Base-by-base conservation (phyloP, 169 alveolate genomes). In the Neospora caninum region DNA sequence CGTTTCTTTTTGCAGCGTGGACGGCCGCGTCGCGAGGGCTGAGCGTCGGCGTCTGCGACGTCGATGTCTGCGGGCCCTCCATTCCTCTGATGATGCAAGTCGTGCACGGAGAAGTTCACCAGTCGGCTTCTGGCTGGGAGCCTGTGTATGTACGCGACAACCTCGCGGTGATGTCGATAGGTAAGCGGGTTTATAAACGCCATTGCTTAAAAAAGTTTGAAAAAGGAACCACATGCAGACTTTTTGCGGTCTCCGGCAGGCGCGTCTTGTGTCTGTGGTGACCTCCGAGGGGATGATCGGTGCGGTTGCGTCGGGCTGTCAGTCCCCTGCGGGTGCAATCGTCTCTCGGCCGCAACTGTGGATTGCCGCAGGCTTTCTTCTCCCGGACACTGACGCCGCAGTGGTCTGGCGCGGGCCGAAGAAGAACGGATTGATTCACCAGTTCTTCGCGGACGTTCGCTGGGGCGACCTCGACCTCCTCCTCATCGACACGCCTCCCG, bases 401-500 rank as follows among this genome's bases (percentile, higher is more conserved):
- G 98, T 99, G 49, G 98, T 99, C 22, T 99, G 99, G 99, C 97
- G 99, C 92, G 99, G 99, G 0, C 99, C 99, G 0, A 98, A 99
- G 96, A 99, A 99, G 97, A 98, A 98, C 94, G 99, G 99, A 42
- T 96, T 99, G 94, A 99, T 99, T 39, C 98, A 98, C 96, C 99
- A 99, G 96, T 99, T 99, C 95, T 97, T 99, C 83, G 97, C 99
- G 29, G 99, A 99, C 87, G 99, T 99, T 10, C 96, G 96, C 94
- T 99, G 99, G 99, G 99, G 99, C 43, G 98, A 97, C 54, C 96
- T 99, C 86, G 99, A 99, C 94, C 98, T 97, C 94, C 98, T 99
- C 83, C 97, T 99, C 92, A 98, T 99, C 67, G 99, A 99, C 96
- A 98, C 99, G 25, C 99, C 99, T 6, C 99, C 99, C 25, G 99